These are phyloP conservation scores for Trifolium repens DNA, from an alignment of 306 rosid genomes.

Conservation along the genomic window DNA sequence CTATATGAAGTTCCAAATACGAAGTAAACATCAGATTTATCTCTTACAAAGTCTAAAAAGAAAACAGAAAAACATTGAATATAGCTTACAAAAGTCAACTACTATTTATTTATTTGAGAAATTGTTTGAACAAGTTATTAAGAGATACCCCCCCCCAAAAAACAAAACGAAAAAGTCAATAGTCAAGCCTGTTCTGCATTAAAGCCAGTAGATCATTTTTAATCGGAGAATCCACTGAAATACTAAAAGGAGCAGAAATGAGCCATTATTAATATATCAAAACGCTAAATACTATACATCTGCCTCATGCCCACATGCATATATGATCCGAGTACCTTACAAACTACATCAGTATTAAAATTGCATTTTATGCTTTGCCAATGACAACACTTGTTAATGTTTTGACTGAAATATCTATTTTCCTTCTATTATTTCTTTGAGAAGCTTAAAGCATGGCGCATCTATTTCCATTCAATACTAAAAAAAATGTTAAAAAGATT, in stretches of 20 bases:
- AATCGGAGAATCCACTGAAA: slow-evolving; percentile 17
- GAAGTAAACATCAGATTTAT: slow-evolving; percentile 15
- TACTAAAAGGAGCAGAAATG: slow-evolving; percentile 16
- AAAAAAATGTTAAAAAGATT: not conserved
- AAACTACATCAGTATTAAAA: not conserved
- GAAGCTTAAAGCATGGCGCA: not conserved
- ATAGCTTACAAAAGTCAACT: slow-evolving; percentile 3
- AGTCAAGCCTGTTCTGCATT: not conserved
- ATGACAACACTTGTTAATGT: not conserved
- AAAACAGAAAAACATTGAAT: not conserved
- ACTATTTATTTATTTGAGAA: not conserved
- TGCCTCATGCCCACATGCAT: slow-evolving; percentile 21
- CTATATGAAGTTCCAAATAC: slow-evolving; percentile 5
- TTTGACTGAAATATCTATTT: not conserved
- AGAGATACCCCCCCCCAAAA: not conserved
- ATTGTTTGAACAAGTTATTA: not conserved
- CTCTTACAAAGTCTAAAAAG: not conserved
- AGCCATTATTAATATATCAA: not conserved
- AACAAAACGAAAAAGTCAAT: not conserved
- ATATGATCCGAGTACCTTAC: not conserved
- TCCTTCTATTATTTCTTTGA: slow-evolving; percentile 1
- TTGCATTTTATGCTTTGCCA: not conserved
- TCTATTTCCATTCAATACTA: slow-evolving; percentile 13
- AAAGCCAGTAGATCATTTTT: slow-evolving; percentile 1
- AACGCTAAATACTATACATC: slow-evolving; percentile 19